Percentiles rank a stretch among this genome's conserved stretches.
phyloP scores from a whole-genome alignment of 1,139 yeast species.

The Geotrichum reessii region DNA sequence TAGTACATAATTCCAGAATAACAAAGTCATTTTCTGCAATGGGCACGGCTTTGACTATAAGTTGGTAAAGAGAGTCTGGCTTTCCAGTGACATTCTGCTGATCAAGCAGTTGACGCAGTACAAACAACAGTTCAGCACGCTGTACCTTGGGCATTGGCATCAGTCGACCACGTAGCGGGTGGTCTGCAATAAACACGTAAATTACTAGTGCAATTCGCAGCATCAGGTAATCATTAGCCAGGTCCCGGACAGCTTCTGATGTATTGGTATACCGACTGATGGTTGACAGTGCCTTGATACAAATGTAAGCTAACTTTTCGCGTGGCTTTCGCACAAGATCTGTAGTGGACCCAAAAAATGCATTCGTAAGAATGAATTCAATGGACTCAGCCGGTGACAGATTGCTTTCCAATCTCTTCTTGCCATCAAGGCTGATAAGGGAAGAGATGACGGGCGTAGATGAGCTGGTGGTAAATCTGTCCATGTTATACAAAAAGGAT shows the following conservation, averaged over 20 bases:
- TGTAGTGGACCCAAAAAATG: slow-evolving; percentile 47
- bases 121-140: slow-evolving; percentile 41
- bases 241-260: slow-evolving; percentile 13
- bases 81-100: slow-evolving; percentile 5
- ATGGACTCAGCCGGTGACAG: slow-evolving; percentile 8
- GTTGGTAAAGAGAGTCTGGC: slow-evolving; percentile 15
- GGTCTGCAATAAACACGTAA: slow-evolving; percentile 49
- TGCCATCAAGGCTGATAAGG: neutral
- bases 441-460: slow-evolving; percentile 14
- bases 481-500: slow-evolving; percentile 16
- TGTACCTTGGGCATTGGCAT: slow-evolving; percentile 53
- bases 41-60: slow-evolving; percentile 21
- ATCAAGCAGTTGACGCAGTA: slow-evolving; percentile 25
- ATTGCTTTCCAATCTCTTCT: neutral
- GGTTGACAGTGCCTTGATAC: slow-evolving; percentile 43
- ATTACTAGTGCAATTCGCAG: slow-evolving; percentile 49
- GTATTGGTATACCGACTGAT: neutral
- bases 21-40: slow-evolving; percentile 22
- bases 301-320: slow-evolving; percentile 41
- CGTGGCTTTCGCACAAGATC: slow-evolving; percentile 38
- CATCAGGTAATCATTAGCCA: slow-evolving; percentile 40
- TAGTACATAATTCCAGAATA: slow-evolving; percentile 13
- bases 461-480: slow-evolving; percentile 7
- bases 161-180: slow-evolving; percentile 44
- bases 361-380: slow-evolving; percentile 10